These are phyloP conservation scores for Lentinula boryana DNA, from an alignment of 768 basidiomycete species.

Conservation along the genomic window DNA sequence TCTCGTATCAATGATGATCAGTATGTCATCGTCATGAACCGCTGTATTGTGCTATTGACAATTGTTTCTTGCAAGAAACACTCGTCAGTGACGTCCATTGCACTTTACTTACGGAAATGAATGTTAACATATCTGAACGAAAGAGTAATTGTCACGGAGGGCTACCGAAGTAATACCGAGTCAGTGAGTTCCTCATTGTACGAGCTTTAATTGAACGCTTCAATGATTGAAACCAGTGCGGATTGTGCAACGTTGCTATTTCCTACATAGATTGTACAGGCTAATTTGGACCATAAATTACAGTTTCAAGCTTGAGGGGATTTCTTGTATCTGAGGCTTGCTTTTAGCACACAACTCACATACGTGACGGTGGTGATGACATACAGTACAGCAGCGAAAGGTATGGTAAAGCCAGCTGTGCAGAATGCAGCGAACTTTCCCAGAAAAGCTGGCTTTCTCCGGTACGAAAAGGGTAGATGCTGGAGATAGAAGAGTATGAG, in stretches of 20 bases:
- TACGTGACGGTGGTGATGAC: background rate
- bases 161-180: too few relatives aligned
- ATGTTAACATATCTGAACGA: too few relatives aligned
- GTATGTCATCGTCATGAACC: too few relatives aligned
- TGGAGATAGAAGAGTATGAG: background rate
- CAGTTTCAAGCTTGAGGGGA: background rate
- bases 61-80: too few relatives aligned
- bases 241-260: background rate
- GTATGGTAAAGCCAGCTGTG: background rate
- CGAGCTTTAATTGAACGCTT: too few relatives aligned
- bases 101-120: too few relatives aligned
- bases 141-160: too few relatives aligned
- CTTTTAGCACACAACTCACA: background rate
- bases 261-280: background rate
- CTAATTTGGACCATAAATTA: too few relatives aligned
- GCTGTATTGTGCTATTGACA: too few relatives aligned
- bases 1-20: too few relatives aligned
- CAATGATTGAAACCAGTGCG: background rate
- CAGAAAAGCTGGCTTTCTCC: background rate
- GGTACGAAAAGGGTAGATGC: conserved; percentile 1
- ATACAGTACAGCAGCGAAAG: background rate
- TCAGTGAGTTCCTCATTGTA: too few relatives aligned
- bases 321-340: background rate
- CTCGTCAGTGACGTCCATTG: too few relatives aligned
- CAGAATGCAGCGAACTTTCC: background rate